A percentile compares a stretch with the other conserved stretches of the same genome.
Conservation (phyloP, 768 basidiomycete genomes). For the Podaxis sp. region DNA sequence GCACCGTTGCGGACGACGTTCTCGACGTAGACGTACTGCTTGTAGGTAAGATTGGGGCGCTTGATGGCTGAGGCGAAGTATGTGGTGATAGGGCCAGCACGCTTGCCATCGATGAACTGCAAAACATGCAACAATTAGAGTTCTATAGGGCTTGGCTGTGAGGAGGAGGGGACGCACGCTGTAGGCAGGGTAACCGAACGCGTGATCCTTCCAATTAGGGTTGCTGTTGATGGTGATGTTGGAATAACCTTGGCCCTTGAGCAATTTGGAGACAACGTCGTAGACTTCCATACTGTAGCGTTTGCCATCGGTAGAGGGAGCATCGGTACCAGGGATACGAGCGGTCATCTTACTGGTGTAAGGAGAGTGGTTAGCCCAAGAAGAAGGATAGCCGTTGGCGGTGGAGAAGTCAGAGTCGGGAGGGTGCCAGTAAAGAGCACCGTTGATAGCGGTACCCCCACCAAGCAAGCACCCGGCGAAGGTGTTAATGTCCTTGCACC, state of each 20-base stretch:
- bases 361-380: conserved; percentile 52
- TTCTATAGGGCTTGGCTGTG: background rate
- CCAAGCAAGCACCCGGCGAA: conserved; percentile 68
- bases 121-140: background rate
- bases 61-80: conserved; percentile 58
- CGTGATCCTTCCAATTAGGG: conserved; percentile 58
- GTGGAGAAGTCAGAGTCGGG: conserved; percentile 51
- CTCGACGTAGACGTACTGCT: conserved; percentile 45
- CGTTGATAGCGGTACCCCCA: conserved; percentile 64
- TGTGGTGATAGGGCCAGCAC: conserved; percentile 57
- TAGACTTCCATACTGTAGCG: conserved; percentile 55
- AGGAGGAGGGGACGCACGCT: conserved; percentile 28
- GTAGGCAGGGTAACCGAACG: conserved; percentile 53
- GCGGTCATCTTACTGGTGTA: conserved; percentile 49
- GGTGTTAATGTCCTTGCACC: conserved; percentile 64
- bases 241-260: conserved; percentile 48
- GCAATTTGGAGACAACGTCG: conserved; percentile 42
- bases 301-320: conserved; percentile 59
- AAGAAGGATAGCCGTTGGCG: conserved; percentile 50
- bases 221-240: conserved; percentile 56
- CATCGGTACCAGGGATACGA: conserved; percentile 56
- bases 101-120: conserved; percentile 45
- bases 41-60: conserved; percentile 52
- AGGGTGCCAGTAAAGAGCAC: conserved; percentile 60
- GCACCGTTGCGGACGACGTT: conserved; percentile 58